Conservation (phyloP, 306 rosid genomes). For the Luffa acutangula region DNA sequence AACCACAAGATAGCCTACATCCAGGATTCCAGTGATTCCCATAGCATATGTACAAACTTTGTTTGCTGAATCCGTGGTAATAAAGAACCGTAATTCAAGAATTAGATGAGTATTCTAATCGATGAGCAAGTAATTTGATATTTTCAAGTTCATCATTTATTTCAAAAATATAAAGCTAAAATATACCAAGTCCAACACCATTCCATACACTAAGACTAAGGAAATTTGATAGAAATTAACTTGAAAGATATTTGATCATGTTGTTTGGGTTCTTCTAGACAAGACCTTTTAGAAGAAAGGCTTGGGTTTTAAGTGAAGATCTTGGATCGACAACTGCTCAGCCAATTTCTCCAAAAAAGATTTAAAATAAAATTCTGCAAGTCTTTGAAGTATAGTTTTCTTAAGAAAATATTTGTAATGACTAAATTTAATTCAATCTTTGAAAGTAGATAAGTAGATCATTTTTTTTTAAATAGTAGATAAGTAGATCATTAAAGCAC, state of each 20-base stretch:
- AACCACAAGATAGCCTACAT: background rate
- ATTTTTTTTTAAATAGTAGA: too few relatives aligned
- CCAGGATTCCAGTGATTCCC: background rate
- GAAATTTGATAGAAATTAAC: background rate
- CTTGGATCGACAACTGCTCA: background rate
- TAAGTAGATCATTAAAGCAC: background rate
- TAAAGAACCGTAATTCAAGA: background rate
- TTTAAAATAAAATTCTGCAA: background rate
- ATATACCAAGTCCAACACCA: background rate
- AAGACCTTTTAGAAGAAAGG: background rate
- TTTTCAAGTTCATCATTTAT: background rate
- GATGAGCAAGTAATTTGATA: background rate
- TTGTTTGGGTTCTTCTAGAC: background rate
- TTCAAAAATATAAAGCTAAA: background rate
- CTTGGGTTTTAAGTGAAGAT: background rate
- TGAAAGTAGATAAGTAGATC: background rate
- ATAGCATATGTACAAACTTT: background rate
- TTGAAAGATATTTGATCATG: background rate
- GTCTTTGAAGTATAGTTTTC: background rate
- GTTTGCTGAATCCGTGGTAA: background rate
- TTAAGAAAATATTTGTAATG: background rate
- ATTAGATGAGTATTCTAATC: background rate
- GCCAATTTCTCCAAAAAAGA: background rate
- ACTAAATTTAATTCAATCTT: background rate
- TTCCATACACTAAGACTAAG: background rate